These are phyloP conservation scores for Cyclanthera cordifolia DNA, from an alignment of 306 rosid species.

Conservation along the genomic window DNA sequence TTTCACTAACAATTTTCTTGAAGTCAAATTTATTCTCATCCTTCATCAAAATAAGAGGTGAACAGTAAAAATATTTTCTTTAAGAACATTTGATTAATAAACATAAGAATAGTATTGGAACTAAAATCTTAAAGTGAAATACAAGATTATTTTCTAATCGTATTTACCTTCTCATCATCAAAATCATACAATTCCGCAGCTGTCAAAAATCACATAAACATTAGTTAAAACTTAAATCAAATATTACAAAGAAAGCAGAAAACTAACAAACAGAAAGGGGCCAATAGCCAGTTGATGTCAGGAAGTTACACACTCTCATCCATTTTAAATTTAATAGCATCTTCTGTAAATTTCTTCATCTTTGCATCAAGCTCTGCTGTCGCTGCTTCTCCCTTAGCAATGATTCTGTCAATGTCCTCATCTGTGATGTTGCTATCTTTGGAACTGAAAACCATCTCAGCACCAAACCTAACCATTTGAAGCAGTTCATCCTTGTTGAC, in stretches of 20 bases:
- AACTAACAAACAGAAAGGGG: constrained; percentile 1
- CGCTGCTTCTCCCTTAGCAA: constrained; percentile 95
- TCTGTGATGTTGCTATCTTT: constrained; percentile 92
- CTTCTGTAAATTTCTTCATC: constrained; percentile 99
- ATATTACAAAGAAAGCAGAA: neutral
- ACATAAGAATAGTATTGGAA: neutral
- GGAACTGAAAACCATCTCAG: constrained; percentile 99
- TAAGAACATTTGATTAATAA: too few relatives aligned
- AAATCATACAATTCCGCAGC: constrained; percentile 94
- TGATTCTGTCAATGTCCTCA: constrained; percentile 93
- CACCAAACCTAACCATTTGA: constrained; percentile 97
- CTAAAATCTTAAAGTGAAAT: neutral
- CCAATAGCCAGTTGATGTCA: neutral
- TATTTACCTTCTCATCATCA: constrained; percentile 78
- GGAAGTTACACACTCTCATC: constrained; percentile 64
- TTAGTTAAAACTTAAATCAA: neutral
- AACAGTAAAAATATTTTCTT: neutral
- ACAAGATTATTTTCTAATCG: neutral
- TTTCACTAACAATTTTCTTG: constrained; percentile 88
- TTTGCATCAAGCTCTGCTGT: constrained; percentile 97
- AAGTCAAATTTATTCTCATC: constrained; percentile 85
- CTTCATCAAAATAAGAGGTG: constrained; percentile 28
- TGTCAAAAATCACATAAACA: constrained; percentile 25
- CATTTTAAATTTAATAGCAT: constrained; percentile 97
- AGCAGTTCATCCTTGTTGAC: constrained; percentile 93